Conservation (phyloP, 306 rosid genomes). For the Dalbergia cochinchinensis region DNA sequence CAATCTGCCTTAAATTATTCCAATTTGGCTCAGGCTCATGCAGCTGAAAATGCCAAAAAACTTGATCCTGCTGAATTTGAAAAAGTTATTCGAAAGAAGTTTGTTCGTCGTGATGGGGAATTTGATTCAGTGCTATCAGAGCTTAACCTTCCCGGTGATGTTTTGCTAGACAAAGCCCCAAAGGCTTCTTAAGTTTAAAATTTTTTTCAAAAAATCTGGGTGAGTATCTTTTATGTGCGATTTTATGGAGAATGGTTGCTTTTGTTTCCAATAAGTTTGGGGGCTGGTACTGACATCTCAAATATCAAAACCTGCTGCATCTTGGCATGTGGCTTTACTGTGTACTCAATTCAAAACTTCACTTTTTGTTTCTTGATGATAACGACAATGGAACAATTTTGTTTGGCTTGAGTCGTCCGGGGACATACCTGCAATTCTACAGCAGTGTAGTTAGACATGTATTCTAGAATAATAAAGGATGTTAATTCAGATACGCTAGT, state of each 20-base stretch:
- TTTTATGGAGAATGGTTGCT: conserved; percentile 51
- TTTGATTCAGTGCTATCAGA: conserved; percentile 68
- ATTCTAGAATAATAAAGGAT: conserved; percentile 47
- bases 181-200: conserved; percentile 53
- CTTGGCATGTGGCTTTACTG: conserved; percentile 48
- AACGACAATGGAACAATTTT: conserved; percentile 48
- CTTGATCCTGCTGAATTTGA: conserved; percentile 79
- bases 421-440: conserved; percentile 46
- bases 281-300: conserved; percentile 54
- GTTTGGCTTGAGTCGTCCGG: conserved; percentile 47
- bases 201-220: conserved; percentile 38
- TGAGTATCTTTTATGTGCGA: conserved; percentile 48
- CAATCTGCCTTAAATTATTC: conserved; percentile 87
- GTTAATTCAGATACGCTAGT: conserved; percentile 35
- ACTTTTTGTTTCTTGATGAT: conserved; percentile 45
- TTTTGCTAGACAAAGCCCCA: conserved; percentile 59
- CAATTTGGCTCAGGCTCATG: conserved; percentile 92
- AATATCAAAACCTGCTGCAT: conserved; percentile 44
- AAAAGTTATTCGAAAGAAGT: conserved; percentile 81
- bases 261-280: conserved; percentile 69
- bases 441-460: conserved; percentile 43
- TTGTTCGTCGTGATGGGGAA: conserved; percentile 72
- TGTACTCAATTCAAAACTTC: conserved; percentile 46
- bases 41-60: conserved; percentile 82
- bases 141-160: conserved; percentile 64